These are phyloP conservation scores for Gryganskiella cystojenkinii DNA, from an alignment of 192 early-diverging fungal species.

Conservation along the genomic window DNA sequence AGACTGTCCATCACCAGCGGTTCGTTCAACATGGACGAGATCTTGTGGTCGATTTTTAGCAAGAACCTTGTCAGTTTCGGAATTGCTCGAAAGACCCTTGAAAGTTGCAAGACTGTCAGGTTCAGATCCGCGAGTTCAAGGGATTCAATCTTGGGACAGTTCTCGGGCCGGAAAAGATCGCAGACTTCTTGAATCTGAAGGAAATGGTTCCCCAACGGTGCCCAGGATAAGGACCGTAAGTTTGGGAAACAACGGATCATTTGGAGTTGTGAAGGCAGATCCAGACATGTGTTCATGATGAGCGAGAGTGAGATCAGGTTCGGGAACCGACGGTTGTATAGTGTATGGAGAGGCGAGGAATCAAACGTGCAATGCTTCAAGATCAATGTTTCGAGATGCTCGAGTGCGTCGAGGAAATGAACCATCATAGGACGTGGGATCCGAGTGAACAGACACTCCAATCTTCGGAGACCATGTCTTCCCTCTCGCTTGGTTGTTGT, in stretches of 20 bases:
- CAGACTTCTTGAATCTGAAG: conserved; percentile 5
- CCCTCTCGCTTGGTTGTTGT: no score
- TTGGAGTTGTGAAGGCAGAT: conserved; percentile 3
- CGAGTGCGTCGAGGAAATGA: not conserved
- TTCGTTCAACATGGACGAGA: conserved; percentile 15
- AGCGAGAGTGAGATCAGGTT: conserved; percentile 4
- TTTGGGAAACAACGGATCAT: conserved; percentile 14
- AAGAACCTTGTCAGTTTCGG: conserved; percentile 1
- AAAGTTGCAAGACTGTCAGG: not conserved
- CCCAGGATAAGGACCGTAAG: conserved; percentile 2
- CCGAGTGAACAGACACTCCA: conserved; percentile 13
- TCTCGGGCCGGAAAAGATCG: not conserved
- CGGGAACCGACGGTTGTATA: not conserved
- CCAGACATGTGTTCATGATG: conserved; percentile 3
- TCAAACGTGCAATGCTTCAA: conserved; percentile 18
- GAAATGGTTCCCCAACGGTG: not conserved
- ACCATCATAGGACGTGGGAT: not conserved
- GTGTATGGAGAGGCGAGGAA: not conserved
- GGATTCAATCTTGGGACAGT: conserved; percentile 8
- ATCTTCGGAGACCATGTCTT: not conserved
- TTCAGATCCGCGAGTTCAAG: conserved; percentile 5
- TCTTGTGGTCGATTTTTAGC: not conserved
- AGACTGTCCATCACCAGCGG: conserved; percentile 8
- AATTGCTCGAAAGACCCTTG: not conserved
- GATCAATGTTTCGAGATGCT: not conserved